These are phyloP conservation scores for Punica granatum DNA, from an alignment of 345 rosid genomes.

Conservation along the genomic window DNA sequence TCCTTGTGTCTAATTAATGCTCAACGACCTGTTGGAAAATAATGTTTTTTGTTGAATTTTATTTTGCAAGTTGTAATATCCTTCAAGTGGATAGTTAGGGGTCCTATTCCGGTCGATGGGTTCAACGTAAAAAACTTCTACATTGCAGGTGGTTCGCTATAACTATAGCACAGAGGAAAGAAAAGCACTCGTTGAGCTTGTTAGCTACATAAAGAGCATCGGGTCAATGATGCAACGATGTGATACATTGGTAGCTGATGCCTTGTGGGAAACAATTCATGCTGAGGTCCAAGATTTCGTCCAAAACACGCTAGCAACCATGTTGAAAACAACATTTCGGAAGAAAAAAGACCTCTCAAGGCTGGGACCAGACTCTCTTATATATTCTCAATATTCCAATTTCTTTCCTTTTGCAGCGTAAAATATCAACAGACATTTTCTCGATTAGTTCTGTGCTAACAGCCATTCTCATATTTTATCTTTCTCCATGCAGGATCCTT, in stretches of 20 bases:
- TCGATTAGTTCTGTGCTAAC: not conserved
- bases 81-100: not conserved
- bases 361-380: conserved; percentile 23
- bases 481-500: conserved; percentile 63
- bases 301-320: conserved; percentile 87
- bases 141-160: conserved; percentile 75
- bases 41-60: not conserved
- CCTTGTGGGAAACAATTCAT: conserved; percentile 98
- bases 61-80: not conserved
- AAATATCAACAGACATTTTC: not conserved
- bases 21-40: not conserved
- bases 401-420: not conserved
- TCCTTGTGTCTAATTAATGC: not conserved
- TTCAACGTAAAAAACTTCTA: conserved; percentile 9
- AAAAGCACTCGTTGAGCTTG: conserved; percentile 85
- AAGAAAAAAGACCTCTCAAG: conserved; percentile 95
- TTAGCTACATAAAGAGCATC: conserved; percentile 86
- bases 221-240: conserved; percentile 90
- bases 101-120: conserved; percentile 1
- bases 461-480: not conserved
- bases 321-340: conserved; percentile 90
- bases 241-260: conserved; percentile 91
- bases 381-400: not conserved
- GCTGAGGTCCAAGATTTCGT: conserved; percentile 99
- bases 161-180: conserved; percentile 91